Evolutionary conservation across 129 eudicot species (phyloP).

Genomic region (Arctium lappa): DNA sequence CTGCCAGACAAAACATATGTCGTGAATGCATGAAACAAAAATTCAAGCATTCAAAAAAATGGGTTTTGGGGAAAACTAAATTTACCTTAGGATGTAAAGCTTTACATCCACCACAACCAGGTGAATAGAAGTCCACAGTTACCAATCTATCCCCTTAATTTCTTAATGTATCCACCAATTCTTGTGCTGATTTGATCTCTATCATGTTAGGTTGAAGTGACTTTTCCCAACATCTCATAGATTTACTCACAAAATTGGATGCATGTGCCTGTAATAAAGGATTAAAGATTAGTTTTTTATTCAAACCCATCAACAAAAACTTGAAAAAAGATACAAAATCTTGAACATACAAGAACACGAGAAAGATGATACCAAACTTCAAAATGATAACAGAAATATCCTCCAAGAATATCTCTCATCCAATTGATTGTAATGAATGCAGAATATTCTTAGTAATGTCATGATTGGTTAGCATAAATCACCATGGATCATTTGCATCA

Average conservation of each 20-base stretch:
- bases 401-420: too few species aligned
- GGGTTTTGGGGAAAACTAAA: not conserved
- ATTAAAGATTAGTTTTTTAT: not conserved
- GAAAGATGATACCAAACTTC: too few species aligned
- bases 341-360: constrained; percentile 56
- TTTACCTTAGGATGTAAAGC: constrained; percentile 93
- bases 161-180: constrained; percentile 55
- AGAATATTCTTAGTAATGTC: too few species aligned
- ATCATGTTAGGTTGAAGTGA: constrained; percentile 84
- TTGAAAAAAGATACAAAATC: not conserved
- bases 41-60: not conserved
- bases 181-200: constrained; percentile 81
- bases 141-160: constrained; percentile 75
- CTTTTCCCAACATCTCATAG: constrained; percentile 91
- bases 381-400: too few species aligned
- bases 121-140: constrained; percentile 76
- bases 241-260: constrained; percentile 49
- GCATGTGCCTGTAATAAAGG: constrained; percentile 45
- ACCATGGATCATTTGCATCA: too few species aligned
- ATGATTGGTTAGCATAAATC: too few species aligned
- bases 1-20: constrained; percentile 42
- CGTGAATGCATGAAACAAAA: constrained; percentile 10
- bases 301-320: not conserved
- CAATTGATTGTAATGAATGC: too few species aligned
- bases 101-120: constrained; percentile 98